A percentile compares a stretch with the other conserved stretches of the same genome.
phyloP scores from a whole-genome alignment of 306 rosid species.

The Datisca glomerata region DNA sequence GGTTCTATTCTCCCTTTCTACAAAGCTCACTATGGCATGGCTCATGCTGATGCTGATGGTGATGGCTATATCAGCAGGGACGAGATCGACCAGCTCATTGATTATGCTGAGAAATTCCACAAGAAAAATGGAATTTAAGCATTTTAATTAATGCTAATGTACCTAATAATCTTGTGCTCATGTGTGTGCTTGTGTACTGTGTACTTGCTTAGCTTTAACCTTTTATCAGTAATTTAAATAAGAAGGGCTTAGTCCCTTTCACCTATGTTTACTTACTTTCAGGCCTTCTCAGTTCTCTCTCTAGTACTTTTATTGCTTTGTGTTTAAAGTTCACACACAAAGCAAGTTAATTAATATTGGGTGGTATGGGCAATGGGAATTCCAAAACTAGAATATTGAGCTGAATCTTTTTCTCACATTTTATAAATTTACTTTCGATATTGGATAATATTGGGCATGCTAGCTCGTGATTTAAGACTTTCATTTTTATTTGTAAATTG shows the following conservation, averaged over 20 bases:
- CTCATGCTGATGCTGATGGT: slow-evolving; percentile 7
- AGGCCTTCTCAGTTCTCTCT: no score
- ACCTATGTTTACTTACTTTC: no score
- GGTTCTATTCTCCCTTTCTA: slow-evolving; percentile 5
- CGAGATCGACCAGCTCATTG: slow-evolving; percentile 8
- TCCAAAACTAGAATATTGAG: no score
- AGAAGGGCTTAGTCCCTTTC: not conserved
- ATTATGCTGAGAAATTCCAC: slow-evolving; percentile 7
- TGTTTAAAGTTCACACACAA: no score
- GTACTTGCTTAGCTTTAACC: not conserved
- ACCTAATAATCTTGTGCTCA: not conserved
- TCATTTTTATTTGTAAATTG: no score
- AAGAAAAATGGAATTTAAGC: not conserved
- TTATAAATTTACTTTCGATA: no score
- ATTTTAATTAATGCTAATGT: not conserved
- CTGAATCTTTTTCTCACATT: no score
- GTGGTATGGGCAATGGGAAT: no score
- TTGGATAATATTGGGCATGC: no score
- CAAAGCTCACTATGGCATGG: not conserved
- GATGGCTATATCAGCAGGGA: slow-evolving; percentile 10
- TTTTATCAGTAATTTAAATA: not conserved
- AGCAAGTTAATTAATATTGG: no score
- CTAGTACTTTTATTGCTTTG: no score
- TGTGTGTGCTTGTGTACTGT: not conserved
- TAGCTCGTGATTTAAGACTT: no score